Evolutionary conservation across 1,284 basidiomycete genomes (phyloP).

Genomic region (Ustilago loliicola): DNA sequence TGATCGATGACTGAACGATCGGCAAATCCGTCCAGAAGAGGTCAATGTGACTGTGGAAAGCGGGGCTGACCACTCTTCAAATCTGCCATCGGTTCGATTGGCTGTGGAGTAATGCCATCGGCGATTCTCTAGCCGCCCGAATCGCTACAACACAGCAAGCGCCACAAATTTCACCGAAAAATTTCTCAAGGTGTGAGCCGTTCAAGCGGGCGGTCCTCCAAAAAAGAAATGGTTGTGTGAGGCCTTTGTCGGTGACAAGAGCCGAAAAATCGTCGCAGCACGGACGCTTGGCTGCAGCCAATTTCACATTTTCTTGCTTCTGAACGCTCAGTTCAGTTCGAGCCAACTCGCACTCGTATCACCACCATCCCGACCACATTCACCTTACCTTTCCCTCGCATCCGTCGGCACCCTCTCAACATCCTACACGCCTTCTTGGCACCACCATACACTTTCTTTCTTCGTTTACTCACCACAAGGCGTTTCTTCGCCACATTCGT

Average conservation of each 20-base stretch:
- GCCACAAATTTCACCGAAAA: constrained; percentile 2
- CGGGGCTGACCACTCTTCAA: constrained; percentile 8
- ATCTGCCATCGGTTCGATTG: no score
- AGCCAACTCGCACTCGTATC: no score
- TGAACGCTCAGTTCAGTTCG: no score
- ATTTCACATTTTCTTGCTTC: no score
- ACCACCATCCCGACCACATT: constrained; percentile 2
- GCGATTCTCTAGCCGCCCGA: constrained; percentile 1
- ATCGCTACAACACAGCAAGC: neutral
- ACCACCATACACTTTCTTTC: neutral
- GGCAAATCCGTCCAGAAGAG: neutral
- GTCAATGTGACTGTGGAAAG: neutral
- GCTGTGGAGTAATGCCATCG: neutral
- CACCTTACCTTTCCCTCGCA: constrained; percentile 1
- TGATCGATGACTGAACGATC: neutral
- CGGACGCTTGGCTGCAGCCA: no score
- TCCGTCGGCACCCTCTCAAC: constrained; percentile 6
- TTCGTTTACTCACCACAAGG: neutral
- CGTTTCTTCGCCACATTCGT: neutral
- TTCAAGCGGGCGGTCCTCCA: neutral
- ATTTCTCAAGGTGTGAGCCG: no score
- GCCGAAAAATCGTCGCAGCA: no score
- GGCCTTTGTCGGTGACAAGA: neutral
- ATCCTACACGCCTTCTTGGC: neutral
- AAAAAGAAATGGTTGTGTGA: neutral